Evolutionary conservation across 331 rosid genomes (phyloP), one percentile per base, ranked within the genome.

Genomic region (Telfairia occidentalis): DNA sequence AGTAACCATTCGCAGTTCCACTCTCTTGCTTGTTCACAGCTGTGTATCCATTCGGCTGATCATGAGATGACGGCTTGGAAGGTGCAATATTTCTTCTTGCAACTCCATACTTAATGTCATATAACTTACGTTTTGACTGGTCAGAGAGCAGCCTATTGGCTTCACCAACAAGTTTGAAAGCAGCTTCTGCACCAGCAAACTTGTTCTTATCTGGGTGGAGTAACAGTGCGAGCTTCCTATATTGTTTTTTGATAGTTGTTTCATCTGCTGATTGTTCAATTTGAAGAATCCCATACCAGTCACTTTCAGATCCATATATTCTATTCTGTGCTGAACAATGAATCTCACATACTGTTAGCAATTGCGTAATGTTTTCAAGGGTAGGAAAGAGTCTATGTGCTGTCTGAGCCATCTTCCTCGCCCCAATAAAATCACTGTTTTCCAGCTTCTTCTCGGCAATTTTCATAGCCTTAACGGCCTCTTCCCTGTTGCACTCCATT

Each of bases 401-500:
- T 81, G 81, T 89, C 52, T 28, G 53, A 38, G 90, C 96, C 78
- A 87, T 76, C 94, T 85, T 93, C 87, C 70, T 73, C 6, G 91
- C 98, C 80, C 91, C 97, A 32, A 37, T 71, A 84, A 85, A 93
- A 78, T 93, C 97, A 21, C 84, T 78, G 52, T 15, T 75, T 59
- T 82, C 84, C 92, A 93, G 75, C 80, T 60, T 89, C 69, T 73
- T 80, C 50, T 91, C 95, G 7, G 96, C 92, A 74, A 93, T 79
- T 30, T 87, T 55, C 86, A 84, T 87, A 13, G 98, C 97, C 81
- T 87, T 85, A 63, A 76, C 1, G 49, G 97, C 97, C 77, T 93
- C 98, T 34, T 89, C 98, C 87, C 81, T 93, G 86, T 93, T 93
- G 85, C 98, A 93, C 83, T 93, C 98, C 98, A 93, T 93, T 70